Conservation (phyloP, 31 red algal genomes). For the Asparagopsis taxiformis region DNA sequence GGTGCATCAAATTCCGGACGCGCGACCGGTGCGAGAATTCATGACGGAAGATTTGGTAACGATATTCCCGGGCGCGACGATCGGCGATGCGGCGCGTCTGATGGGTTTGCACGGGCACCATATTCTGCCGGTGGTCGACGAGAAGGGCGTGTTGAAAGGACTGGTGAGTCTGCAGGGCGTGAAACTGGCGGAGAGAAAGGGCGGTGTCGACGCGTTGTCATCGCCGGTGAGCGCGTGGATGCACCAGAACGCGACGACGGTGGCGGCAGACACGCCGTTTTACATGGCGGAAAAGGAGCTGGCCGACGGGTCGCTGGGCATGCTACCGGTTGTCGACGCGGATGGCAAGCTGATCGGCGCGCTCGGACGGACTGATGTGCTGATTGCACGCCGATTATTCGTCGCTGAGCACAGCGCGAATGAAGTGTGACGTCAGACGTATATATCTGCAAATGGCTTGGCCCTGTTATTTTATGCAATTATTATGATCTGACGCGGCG, state of each 20-base stretch:
- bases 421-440: no score
- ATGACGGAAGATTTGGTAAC: conserved; percentile 49
- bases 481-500: no score
- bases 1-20: conserved; percentile 30
- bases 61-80: conserved; percentile 12
- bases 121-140: conserved; percentile 51
- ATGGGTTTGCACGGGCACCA: conserved; percentile 55
- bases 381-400: conserved; percentile 50
- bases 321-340: conserved; percentile 55
- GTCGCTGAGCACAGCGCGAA: no score
- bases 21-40: conserved; percentile 40
- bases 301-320: conserved; percentile 47
- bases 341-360: conserved; percentile 46
- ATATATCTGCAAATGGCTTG: no score
- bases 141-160: conserved; percentile 10
- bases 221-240: conserved; percentile 53
- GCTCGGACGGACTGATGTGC: conserved; percentile 66
- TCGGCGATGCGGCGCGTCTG: conserved; percentile 21
- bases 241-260: conserved; percentile 49
- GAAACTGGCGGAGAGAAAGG: conserved; percentile 30
- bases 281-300: conserved; percentile 56
- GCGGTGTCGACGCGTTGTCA: conserved; percentile 13
- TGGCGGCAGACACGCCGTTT: conserved; percentile 57
- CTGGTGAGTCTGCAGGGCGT: conserved; percentile 60
- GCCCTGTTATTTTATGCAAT: no score